Base-by-base conservation (phyloP, 1,284 basidiomycete genomes). In the Ceratobasidium sp. region DNA sequence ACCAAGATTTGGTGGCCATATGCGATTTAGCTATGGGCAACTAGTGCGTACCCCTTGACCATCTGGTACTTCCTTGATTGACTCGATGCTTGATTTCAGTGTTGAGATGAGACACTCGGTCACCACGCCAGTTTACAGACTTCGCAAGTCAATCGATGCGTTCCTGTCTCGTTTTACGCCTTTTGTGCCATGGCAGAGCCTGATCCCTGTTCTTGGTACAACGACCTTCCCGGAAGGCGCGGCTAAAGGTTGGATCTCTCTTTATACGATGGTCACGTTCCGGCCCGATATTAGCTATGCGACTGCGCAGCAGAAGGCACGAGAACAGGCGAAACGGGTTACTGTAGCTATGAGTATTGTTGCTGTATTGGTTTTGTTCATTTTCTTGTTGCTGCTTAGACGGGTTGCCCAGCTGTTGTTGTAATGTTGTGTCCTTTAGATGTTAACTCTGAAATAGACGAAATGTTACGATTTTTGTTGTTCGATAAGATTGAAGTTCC, bases 241-340 rank as follows among this genome's bases (percentile, higher is more conserved):
- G 86, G 73, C 90, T 91, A 49, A 83, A 84, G 94, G 93, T 45
- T 99, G 97, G 97, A 88, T 95, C 76, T 94, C 95, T 67, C 87
- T 98, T 71, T 99, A 99, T 84, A 94, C 94, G 42, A 97, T 99
- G 96, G 94, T 98, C 79, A 98, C 97, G 49, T 99, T 99, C 86
- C 89, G 96, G 51, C 94, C 95, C 58, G 97, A 98, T 83, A 90
- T 98, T 79, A 92, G 92, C 81, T 99, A 99, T 83, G 91, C 91
- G 77, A 89, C 88, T 49, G 94, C 90, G 56, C 87, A 88, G 81
- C 87, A 84, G 80, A 90, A 89, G 82, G 90, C 90, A 71, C 85
- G 83, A 79, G 85, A 86, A 80, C 95, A 96, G 84, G 84, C 87
- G 28, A 63, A 17, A 28, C 39, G 42, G 60, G 45, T 74, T 51